These are phyloP conservation scores for Stereum hirsutum DNA, from an alignment of 1,284 basidiomycete genomes.

Conservation along the genomic window DNA sequence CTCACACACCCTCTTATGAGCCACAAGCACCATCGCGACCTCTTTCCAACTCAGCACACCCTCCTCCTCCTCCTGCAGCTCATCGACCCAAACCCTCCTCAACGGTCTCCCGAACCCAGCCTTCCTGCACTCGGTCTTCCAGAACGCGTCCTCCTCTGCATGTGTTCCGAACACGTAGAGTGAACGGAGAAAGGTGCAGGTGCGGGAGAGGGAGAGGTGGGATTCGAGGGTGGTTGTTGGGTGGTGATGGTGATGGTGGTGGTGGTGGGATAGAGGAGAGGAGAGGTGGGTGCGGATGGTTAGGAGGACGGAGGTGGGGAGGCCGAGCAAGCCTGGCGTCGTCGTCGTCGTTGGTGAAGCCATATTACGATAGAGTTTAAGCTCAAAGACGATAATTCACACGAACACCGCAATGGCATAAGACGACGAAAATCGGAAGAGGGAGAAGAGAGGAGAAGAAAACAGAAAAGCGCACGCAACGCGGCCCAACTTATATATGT, in stretches of 20 bases:
- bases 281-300: conserved; percentile 17
- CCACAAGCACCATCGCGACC: conserved; percentile 17
- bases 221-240: conserved; percentile 17
- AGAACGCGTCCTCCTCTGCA: conserved; percentile 16
- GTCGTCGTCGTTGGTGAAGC: no score
- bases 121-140: conserved; percentile 19
- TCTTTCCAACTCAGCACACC: conserved; percentile 15
- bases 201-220: conserved; percentile 21
- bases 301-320: conserved; percentile 16
- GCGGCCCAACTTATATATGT: no score
- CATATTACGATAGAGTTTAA: no score
- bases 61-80: conserved; percentile 1
- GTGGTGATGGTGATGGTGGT: conserved; percentile 13
- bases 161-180: conserved; percentile 13
- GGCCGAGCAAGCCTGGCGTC: conserved; percentile 9
- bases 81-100: conserved; percentile 8
- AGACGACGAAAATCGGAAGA: no score
- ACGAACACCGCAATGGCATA: no score
- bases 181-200: conserved; percentile 16
- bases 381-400: no score
- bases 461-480: no score
- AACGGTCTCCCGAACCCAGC: conserved; percentile 22
- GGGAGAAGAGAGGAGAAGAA: no score
- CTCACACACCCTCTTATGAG: conserved; percentile 18
- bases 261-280: conserved; percentile 12